Conservation (phyloP, 2,329 filamentous ascomycete genomes). For the Penicillium sp. region DNA sequence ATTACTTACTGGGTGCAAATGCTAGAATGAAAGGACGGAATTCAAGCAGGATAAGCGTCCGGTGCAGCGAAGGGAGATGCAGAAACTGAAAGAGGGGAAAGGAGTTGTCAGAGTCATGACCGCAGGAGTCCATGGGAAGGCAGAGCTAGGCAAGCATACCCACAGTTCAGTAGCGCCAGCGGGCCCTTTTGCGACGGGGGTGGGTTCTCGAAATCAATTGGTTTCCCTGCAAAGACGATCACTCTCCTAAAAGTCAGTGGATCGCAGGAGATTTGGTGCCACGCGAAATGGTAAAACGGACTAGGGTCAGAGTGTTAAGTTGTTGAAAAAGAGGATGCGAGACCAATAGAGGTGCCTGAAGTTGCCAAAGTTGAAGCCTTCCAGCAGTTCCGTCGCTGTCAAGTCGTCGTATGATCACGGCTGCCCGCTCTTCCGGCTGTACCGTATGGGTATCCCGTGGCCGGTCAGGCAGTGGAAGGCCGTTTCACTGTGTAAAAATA, state of each 20-base stretch:
- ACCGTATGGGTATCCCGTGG: neutral
- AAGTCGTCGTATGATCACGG: constrained; percentile 17
- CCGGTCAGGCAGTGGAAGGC: neutral
- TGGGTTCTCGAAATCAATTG: constrained; percentile 14
- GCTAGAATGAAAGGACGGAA: neutral
- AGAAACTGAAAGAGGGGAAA: constrained; percentile 10
- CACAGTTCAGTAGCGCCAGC: constrained; percentile 10
- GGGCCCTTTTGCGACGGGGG: constrained; percentile 9
- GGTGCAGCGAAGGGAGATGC: constrained; percentile 1
- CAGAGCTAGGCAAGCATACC: constrained; percentile 14
- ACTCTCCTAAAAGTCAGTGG: constrained; percentile 1
- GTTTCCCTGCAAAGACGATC: constrained; percentile 10
- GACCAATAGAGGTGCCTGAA: neutral
- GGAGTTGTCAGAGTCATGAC: constrained; percentile 11
- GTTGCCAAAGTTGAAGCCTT: neutral
- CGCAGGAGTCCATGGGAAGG: constrained; percentile 4
- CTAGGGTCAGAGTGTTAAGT: neutral
- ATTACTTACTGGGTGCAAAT: neutral
- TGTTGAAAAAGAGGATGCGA: neutral
- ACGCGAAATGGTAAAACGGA: constrained; percentile 5
- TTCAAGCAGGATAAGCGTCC: neutral
- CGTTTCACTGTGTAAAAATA: neutral
- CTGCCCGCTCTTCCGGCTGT: constrained; percentile 13
- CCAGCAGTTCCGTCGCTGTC: too few relatives aligned
- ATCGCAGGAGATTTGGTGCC: neutral